phyloP scores from a whole-genome alignment of 371 early-diverging fungal species.

The Apophysomyces trapeziformis region DNA sequence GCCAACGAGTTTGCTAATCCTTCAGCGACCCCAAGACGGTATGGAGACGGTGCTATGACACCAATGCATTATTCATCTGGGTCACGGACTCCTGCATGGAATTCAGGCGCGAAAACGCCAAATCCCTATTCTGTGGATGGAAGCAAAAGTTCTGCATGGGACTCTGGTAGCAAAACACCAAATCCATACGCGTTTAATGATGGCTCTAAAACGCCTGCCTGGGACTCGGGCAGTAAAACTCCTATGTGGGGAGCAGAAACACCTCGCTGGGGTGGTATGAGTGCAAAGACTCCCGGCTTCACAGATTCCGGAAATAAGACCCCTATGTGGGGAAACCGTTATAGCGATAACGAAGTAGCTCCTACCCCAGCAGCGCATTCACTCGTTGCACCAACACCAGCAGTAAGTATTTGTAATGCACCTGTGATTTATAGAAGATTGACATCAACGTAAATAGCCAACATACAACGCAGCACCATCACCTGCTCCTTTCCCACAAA shows the following conservation, averaged over 20 bases:
- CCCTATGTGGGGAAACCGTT: slow-evolving; percentile 46
- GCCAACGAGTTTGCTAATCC: slow-evolving; percentile 39
- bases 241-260: slow-evolving; percentile 44
- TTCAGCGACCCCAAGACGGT: slow-evolving; percentile 46
- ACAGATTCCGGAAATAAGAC: slow-evolving; percentile 61
- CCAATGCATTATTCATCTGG: slow-evolving; percentile 64
- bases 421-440: neutral
- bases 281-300: slow-evolving; percentile 71
- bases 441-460: slow-evolving; percentile 13
- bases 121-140: slow-evolving; percentile 69
- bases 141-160: slow-evolving; percentile 75
- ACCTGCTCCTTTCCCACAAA: slow-evolving; percentile 52
- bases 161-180: slow-evolving; percentile 65
- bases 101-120: slow-evolving; percentile 71
- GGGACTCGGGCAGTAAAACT: slow-evolving; percentile 66
- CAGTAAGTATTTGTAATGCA: slow-evolving; percentile 26
- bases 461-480: slow-evolving; percentile 41
- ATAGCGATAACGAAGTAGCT: slow-evolving; percentile 37
- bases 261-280: slow-evolving; percentile 41
- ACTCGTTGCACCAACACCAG: slow-evolving; percentile 45
- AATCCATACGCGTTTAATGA: slow-evolving; percentile 54
- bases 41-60: slow-evolving; percentile 57
- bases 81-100: slow-evolving; percentile 80
- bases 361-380: slow-evolving; percentile 47
- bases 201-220: slow-evolving; percentile 76